Evolutionary conservation across 2,329 filamentous ascomycete genomes (phyloP).

Genomic region (Claviceps sp.): DNA sequence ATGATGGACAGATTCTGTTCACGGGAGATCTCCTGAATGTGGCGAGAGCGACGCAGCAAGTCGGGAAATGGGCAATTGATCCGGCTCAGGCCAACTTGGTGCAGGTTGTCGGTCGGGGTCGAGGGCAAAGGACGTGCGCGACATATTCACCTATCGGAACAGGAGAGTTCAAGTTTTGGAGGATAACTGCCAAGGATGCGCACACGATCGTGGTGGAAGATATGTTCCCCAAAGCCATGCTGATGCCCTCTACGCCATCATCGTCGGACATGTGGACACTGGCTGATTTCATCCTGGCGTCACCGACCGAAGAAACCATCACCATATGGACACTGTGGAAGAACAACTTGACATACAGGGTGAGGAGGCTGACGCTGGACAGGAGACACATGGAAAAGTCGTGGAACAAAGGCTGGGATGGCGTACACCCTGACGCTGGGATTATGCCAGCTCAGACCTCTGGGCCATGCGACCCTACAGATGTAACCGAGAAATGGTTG

Average conservation of each 20-base stretch:
- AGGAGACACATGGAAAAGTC: conserved; percentile 46
- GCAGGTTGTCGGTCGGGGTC: conserved; percentile 48
- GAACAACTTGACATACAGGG: conserved; percentile 65
- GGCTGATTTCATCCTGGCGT: conserved; percentile 57
- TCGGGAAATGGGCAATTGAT: conserved; percentile 63
- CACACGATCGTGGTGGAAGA: conserved; percentile 55
- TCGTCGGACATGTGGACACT: conserved; percentile 68
- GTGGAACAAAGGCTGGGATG: conserved; percentile 59
- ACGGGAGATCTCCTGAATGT: conserved; percentile 67
- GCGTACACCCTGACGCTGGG: conserved; percentile 47
- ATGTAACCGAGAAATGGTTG: conserved; percentile 75
- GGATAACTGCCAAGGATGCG: conserved; percentile 49
- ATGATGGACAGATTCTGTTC: conserved; percentile 63
- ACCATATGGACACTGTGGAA: conserved; percentile 72
- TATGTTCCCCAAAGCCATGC: conserved; percentile 44
- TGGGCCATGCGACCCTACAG: conserved; percentile 50
- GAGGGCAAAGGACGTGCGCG: conserved; percentile 46
- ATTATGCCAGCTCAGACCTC: conserved; percentile 41
- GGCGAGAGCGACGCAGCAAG: conserved; percentile 50
- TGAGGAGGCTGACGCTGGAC: conserved; percentile 61
- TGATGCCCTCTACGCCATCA: conserved; percentile 57
- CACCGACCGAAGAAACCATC: conserved; percentile 38
- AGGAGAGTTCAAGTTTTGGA: conserved; percentile 93
- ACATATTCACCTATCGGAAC: conserved; percentile 81
- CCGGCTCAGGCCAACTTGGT: conserved; percentile 67